Evolutionary conservation across 106 monocot genomes (phyloP), one percentile per base, ranked within the genome.

Genomic region (Dioscorea zingiberensis): DNA sequence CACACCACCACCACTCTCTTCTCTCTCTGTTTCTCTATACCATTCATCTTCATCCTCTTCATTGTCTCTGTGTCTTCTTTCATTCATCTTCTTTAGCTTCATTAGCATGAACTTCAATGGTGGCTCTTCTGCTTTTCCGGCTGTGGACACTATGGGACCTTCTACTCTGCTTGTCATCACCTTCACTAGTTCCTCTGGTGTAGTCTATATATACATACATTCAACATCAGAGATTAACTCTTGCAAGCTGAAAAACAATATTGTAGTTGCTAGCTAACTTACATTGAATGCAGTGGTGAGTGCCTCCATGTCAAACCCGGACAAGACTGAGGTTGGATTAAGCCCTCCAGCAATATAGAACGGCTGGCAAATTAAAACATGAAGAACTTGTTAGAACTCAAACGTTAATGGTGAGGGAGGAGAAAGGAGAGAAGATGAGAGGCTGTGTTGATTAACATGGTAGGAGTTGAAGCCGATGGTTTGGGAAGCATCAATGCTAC

Each of bases 281-380:
- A 91, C 90, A 67, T 94, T 91, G 55, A 94, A 80, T 5, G 94
- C 94, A 1, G 75, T 60, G 0, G 80, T 48, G 4, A 91, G 66
- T 0, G 83, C 81, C 5, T 29, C 46, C 0, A 60, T 71, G 55
- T 85, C 85, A 58, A 94, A 94, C 16, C 87, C 94, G 10, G 85
- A 61, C 6, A 94, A 68, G 12, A 91, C 85, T 1, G 94, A 85
- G 6, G 18, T 21, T 9, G 91, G 87, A 58, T 69, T 54, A 7
- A 18, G n/a, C 46, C 87, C 87, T 18, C 90, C 94, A 13, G 80
- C 87, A 19, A 94, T 72, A 71, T 78, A 94, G 78, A 91, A 94
- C 0, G 91, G 76, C 82, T 82, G 61, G 4, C 12, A 64, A 26
- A 21, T 58, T 21, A 9, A 26, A 48, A 18, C 13, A 53, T 14